Evolutionary conservation across 2,329 filamentous ascomycete genomes (phyloP), one percentile per base, ranked within the genome.

Genomic region (Elsinoe arachidis): DNA sequence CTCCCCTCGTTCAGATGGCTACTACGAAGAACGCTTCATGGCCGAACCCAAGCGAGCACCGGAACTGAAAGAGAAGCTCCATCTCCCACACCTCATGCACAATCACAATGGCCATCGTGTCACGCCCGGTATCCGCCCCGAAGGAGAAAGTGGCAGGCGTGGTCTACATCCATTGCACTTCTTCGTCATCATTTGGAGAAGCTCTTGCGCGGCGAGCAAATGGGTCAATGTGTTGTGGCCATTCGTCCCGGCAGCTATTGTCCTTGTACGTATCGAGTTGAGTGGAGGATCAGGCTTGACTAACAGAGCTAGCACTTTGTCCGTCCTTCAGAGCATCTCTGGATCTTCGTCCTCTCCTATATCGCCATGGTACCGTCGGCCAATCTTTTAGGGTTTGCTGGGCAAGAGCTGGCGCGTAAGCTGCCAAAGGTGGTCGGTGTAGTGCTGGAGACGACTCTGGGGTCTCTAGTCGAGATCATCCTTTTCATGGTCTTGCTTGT

Each of bases 391-490:
- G 77, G 77, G 2, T 79, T 90, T 64, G 84, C 85, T 10, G 85
- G 86, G 11, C 82, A 86, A 64, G 83, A 88, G 69, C 71, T 89
- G 59, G 83, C 86, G 1, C 78, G 84, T 59, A 91, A 91, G 72
- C 70, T 91, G 56, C 87, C 86, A 9, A 88, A 87, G 64, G 87
- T 90, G 9, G 71, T 83, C 37, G 85, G 84, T 26, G 78, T 88
- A 1, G 68, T 88, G 39, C 63, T 72, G 6, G 70, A 73, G 59
- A 72, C 68, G n/a, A 70, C 69, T 1, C 66, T 90, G 55, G 87
- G 86, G 1, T 86, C 85, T 1, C 72, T 90, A 11, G 88, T 93
- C 44, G 89, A 95, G 70, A 86, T 93, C 58, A 81, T 93, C 52
- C 74, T 95, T 46, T 92, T 93, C 71, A 85, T 91, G 74, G 80